Base-by-base conservation (phyloP, 2,329 filamentous ascomycete species). In the Trichoderma gracile region DNA sequence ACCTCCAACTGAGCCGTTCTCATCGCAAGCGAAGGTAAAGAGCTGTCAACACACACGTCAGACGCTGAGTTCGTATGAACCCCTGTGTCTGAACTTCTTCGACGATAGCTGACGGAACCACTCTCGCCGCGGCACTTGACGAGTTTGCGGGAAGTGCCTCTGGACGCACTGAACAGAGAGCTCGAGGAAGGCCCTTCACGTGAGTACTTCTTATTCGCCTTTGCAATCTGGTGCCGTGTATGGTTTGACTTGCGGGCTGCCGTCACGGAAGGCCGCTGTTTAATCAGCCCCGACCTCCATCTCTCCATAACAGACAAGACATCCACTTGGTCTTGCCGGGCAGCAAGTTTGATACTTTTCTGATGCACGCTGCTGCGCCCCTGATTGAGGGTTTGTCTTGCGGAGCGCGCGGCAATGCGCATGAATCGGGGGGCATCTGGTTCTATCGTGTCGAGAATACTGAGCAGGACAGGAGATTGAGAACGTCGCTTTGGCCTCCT, bases 311-410 rank as follows among this genome's bases (percentile, higher is more conserved):
- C 77, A 8, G 79, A 78, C 10, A 80, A 75, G 1, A 81, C 86
- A 71, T 89, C 86, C 19, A 85, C 67, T 65, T 87, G 85, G 69
- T 89, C 87, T 67, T 78, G 77, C n/a, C 85, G 81, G 33, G 80
- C 86, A 23, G 84, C 85, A n/a, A 89, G 76, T 63, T 81, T 80
- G 66, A 89, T 86, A n/a, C 77, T 73, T 70, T 89, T 89, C 49
- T 71, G 78, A 0, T 75, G 76, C 1, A 85, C 85, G 61, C 81
- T 87, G 7, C 82, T 79, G 70, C 83, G 82, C 17, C 86, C 86
- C 67, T 82, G 77, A 14, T 80, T 78, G 27, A 67, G 70, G 40
- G 79, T 80, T 58, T 73, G 78, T 61, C 76, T 82, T 4, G 81
- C 85, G 59, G 84, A 79, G 17, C 87, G 84, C 49, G 85, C 86